These are phyloP conservation scores for Grosmannia penicillata DNA, from an alignment of 2,329 filamentous ascomycete genomes.

Conservation along the genomic window DNA sequence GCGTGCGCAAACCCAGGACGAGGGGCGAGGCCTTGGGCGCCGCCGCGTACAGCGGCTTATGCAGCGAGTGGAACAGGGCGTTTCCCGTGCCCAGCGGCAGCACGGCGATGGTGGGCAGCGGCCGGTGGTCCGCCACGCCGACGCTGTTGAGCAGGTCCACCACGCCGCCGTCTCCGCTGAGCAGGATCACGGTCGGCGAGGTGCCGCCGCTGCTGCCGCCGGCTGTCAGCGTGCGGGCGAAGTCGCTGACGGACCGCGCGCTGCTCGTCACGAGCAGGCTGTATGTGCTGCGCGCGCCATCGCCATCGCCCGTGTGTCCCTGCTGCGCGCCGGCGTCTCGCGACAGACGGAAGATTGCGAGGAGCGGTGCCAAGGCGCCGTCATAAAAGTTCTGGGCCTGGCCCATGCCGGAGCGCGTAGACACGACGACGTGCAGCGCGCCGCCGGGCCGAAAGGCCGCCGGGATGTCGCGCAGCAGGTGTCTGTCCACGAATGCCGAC, in stretches of 20 bases:
- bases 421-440: slow-evolving; percentile 49
- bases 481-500: slow-evolving; percentile 19
- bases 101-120: slow-evolving; percentile 30
- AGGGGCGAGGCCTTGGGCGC: slow-evolving; percentile 22
- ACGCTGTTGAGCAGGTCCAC: slow-evolving; percentile 65
- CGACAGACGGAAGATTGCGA: slow-evolving; percentile 28
- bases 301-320: no score
- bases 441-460: slow-evolving; percentile 11
- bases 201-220: background rate
- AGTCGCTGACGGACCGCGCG: slow-evolving; percentile 45
- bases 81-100: slow-evolving; percentile 53
- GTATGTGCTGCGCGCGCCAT: slow-evolving; percentile 27
- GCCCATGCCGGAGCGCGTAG: slow-evolving; percentile 48
- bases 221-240: slow-evolving; percentile 29
- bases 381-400: slow-evolving; percentile 41
- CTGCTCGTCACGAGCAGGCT: slow-evolving; percentile 48
- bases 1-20: slow-evolving; percentile 38
- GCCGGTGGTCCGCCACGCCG: background rate
- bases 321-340: background rate
- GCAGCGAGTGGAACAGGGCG: slow-evolving; percentile 46
- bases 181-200: slow-evolving; percentile 47
- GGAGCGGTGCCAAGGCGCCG: slow-evolving; percentile 37
- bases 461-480: slow-evolving; percentile 24
- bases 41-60: slow-evolving; percentile 38
- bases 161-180: slow-evolving; percentile 80